Evolutionary conservation across 345 rosid species (phyloP), one percentile per base, ranked within the genome.

Genomic region (Erodium maritimum): DNA sequence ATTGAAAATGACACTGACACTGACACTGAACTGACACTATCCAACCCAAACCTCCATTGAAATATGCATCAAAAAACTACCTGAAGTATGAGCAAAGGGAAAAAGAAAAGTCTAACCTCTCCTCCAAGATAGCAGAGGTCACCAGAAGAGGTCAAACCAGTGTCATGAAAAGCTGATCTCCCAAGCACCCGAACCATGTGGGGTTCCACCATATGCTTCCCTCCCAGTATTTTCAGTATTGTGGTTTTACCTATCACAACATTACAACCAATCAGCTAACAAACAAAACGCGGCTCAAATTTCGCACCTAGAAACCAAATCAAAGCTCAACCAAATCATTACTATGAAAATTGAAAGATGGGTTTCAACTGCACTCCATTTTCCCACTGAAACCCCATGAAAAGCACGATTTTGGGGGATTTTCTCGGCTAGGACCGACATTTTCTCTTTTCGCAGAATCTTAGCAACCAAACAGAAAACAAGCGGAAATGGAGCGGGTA

Each of bases 131-230:
- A 93, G 19, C 76, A 83, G 42, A 93, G 96, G 56, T 93, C 94
- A 60, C 99, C 99, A 2, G 96, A 85, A 17, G 94, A 81, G 2
- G 90, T 71, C 76, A 93, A 82, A 17, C 61, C 71, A 5, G 99
- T 93, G 68, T 89, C 99, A 63, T 93, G 99, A 66, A 93, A 89
- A 60, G 94, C 95, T 0, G 99, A 87, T 67, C 85, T 82, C 55
- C 94, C 94, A 0, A 89, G 76, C 51, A 85, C 90, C 19, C 83
- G 84, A 61, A 91, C 96, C 98, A 91, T 91, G 19, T 83, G 86
- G 3, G 90, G 87, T 57, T 91, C 98, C 67, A 91, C 96, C 98
- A 91, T 77, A 21, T 88, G 99, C 76, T 89, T 89, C 62, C 99
- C 99, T 79, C 95, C 96, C 63, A 86, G 54, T 75, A 89, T 89